A percentile compares a stretch with the other conserved stretches of the same genome.
Evolutionary conservation across 768 basidiomycete species (phyloP).

Genomic region (Suillus subaureus): DNA sequence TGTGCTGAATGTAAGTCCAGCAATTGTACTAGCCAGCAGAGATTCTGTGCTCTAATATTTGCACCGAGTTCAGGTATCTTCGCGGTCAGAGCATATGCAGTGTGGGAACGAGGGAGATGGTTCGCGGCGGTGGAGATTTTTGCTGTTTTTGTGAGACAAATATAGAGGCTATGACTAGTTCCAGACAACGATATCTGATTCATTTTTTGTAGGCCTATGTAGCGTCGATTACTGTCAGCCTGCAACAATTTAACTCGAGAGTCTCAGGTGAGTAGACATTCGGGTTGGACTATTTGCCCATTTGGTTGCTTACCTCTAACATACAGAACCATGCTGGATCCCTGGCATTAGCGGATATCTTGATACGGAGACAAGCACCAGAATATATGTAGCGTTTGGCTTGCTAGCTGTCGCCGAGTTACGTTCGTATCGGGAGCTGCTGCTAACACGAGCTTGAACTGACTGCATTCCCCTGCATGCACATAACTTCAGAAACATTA

Average conservation of each 20-base stretch:
- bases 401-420: background rate
- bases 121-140: background rate
- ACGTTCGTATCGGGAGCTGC: background rate
- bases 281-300: background rate
- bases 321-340: background rate
- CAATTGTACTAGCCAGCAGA: background rate
- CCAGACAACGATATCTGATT: background rate
- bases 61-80: background rate
- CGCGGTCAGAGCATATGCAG: background rate
- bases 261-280: background rate
- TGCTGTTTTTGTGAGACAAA: background rate
- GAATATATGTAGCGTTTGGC: background rate
- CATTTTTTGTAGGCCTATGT: background rate
- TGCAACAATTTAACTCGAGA: background rate
- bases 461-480: background rate
- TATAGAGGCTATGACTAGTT: background rate
- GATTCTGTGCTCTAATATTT: background rate
- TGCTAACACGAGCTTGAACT: background rate
- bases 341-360: background rate
- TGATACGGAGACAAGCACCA: background rate
- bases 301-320: background rate
- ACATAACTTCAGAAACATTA: background rate
- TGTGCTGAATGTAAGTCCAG: background rate
- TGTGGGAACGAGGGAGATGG: background rate
- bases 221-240: background rate